A percentile compares a stretch with the other conserved stretches of the same genome.
phyloP scores from a whole-genome alignment of 768 basidiomycete genomes.

The Mycena galericulata region DNA sequence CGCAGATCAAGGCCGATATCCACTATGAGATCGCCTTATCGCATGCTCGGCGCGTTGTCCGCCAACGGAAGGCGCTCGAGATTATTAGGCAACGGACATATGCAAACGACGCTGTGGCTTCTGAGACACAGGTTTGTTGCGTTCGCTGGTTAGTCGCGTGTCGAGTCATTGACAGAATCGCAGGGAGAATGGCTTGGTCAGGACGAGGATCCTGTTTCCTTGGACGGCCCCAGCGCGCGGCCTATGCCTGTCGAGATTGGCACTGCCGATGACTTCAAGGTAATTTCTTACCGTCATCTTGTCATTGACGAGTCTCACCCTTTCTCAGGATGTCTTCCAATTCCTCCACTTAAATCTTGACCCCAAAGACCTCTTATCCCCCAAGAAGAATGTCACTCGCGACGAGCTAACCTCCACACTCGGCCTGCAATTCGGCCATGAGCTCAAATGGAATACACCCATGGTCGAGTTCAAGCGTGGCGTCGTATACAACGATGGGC shows the following conservation, averaged over 20 bases:
- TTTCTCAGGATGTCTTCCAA: slow-evolving; percentile 27
- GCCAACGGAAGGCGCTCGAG: slow-evolving; percentile 25
- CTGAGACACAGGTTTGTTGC: slow-evolving; percentile 21
- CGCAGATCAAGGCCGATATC: slow-evolving; percentile 22
- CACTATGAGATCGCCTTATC: slow-evolving; percentile 25
- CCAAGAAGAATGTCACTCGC: slow-evolving; percentile 10
- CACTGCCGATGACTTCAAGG: slow-evolving; percentile 23
- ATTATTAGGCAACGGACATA: not conserved
- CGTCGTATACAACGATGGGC: slow-evolving; percentile 33
- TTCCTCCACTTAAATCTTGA: slow-evolving; percentile 30
- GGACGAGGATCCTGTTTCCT: slow-evolving; percentile 29
- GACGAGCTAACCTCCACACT: slow-evolving; percentile 20
- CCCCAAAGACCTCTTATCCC: slow-evolving; percentile 24
- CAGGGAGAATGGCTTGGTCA: slow-evolving; percentile 26
- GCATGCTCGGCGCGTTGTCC: slow-evolving; percentile 18
- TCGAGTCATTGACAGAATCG: not conserved
- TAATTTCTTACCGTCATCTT: not conserved
- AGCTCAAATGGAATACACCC: slow-evolving; percentile 29
- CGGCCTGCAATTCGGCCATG: slow-evolving; percentile 21
- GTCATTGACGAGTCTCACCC: not conserved
- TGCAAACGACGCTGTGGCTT: slow-evolving; percentile 1
- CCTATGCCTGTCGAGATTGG: slow-evolving; percentile 36
- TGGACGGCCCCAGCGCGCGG: slow-evolving; percentile 23
- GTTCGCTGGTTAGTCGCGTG: not conserved
- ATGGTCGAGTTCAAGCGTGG: slow-evolving; percentile 37